Conservation (phyloP, 257 asterid species). For the Solanum medicagineum region DNA sequence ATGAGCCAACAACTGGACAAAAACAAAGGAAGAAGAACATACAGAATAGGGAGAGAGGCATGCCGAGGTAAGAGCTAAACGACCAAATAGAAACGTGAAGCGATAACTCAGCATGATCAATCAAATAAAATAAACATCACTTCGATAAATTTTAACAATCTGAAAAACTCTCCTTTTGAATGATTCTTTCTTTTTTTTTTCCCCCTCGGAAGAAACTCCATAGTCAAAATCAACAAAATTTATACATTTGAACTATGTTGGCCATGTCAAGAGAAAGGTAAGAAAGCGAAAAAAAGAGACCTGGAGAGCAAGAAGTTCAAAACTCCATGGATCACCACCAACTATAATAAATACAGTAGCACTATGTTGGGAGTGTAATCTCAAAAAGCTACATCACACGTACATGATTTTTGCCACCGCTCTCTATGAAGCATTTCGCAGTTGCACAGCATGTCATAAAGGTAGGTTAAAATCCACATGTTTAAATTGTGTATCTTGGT, state of each 20-base stretch:
- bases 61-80: neutral
- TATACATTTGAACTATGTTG: neutral
- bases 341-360: neutral
- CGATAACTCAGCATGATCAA: neutral
- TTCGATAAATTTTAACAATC: neutral
- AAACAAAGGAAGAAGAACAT: neutral
- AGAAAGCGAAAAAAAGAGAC: neutral
- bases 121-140: neutral
- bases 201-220: too few relatives aligned
- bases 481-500: neutral
- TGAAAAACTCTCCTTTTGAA: neutral
- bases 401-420: neutral
- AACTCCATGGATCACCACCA: neutral
- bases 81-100: neutral
- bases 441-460: neutral
- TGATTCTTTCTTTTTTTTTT: neutral
- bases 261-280: neutral
- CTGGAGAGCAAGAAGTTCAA: neutral
- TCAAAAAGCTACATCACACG: neutral
- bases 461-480: neutral
- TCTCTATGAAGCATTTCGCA: neutral
- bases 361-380: neutral
- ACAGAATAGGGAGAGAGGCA: neutral
- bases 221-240: neutral
- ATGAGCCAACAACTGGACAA: neutral